These are phyloP conservation scores for Theileria luwenshuni DNA, from an alignment of 169 alveolate genomes.

Conservation along the genomic window DNA sequence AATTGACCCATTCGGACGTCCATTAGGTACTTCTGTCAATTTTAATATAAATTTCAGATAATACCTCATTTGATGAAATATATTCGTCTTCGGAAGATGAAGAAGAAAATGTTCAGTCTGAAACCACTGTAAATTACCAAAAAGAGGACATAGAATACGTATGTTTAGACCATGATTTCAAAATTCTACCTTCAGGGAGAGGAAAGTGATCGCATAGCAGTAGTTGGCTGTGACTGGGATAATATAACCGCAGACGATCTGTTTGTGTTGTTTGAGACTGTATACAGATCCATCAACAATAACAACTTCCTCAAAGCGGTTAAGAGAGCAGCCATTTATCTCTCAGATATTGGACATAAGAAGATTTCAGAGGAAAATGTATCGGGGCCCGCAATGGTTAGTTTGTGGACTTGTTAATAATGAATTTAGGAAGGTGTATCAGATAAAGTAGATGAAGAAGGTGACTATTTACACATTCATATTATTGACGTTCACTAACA, in stretches of 20 bases:
- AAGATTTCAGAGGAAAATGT: slow-evolving; percentile 87
- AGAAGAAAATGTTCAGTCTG: slow-evolving; percentile 31
- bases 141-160: slow-evolving; percentile 64
- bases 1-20: slow-evolving; percentile 72
- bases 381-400: slow-evolving; percentile 89
- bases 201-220: slow-evolving; percentile 90
- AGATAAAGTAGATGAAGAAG: slow-evolving; percentile 60
- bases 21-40: slow-evolving; percentile 30
- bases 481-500: neutral
- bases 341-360: slow-evolving; percentile 92
- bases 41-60: slow-evolving; percentile 17
- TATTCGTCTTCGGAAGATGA: slow-evolving; percentile 49
- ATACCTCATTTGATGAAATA: slow-evolving; percentile 37
- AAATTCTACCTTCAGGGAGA: slow-evolving; percentile 72
- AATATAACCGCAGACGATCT: slow-evolving; percentile 91
- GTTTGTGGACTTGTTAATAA: slow-evolving; percentile 18
- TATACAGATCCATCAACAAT: slow-evolving; percentile 75
- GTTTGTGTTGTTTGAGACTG: slow-evolving; percentile 87
- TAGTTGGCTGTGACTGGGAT: slow-evolving; percentile 97
- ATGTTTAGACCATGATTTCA: slow-evolving; percentile 13
- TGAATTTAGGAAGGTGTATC: neutral
- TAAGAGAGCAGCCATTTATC: slow-evolving; percentile 88
- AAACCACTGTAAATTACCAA: slow-evolving; percentile 26
- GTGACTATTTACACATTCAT: slow-evolving; percentile 10
- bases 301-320: slow-evolving; percentile 84